These are phyloP conservation scores for Aegilops tauschii DNA, from an alignment of 176 grass and related monocot species.

Conservation along the genomic window DNA sequence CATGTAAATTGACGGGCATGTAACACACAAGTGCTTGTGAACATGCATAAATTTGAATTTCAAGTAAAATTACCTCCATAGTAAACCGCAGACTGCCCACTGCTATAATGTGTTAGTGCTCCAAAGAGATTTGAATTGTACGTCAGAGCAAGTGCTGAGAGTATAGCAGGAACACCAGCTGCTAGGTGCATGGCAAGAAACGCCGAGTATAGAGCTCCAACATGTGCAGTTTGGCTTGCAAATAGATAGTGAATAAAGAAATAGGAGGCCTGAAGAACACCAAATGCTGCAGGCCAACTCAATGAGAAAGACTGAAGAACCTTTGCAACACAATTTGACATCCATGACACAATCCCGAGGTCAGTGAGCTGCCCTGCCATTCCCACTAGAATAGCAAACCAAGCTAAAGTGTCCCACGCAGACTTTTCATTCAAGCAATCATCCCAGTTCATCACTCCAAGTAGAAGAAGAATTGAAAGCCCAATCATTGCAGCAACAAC, in stretches of 20 bases:
- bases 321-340: conserved; percentile 88
- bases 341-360: conserved; percentile 79
- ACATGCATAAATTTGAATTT: background rate
- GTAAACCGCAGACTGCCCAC: conserved; percentile 90
- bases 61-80: conserved; percentile 73
- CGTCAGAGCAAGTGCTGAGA: conserved; percentile 77
- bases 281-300: conserved; percentile 90
- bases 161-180: conserved; percentile 78
- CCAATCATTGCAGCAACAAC: conserved; percentile 94
- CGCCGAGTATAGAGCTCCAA: conserved; percentile 83
- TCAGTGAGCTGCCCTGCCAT: conserved; percentile 89
- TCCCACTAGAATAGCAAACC: conserved; percentile 99
- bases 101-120: conserved; percentile 93
- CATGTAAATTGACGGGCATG: background rate
- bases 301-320: conserved; percentile 78
- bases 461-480: conserved; percentile 80
- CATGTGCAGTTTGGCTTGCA: conserved; percentile 96
- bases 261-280: conserved; percentile 92
- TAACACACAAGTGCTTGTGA: background rate
- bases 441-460: conserved; percentile 92
- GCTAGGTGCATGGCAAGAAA: conserved; percentile 98
- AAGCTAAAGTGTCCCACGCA: conserved; percentile 94
- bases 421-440: conserved; percentile 95
- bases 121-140: conserved; percentile 98
- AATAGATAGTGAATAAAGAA: conserved; percentile 94